These are phyloP conservation scores for Crepidotus variabilis DNA, from an alignment of 768 basidiomycete species.

Conservation along the genomic window DNA sequence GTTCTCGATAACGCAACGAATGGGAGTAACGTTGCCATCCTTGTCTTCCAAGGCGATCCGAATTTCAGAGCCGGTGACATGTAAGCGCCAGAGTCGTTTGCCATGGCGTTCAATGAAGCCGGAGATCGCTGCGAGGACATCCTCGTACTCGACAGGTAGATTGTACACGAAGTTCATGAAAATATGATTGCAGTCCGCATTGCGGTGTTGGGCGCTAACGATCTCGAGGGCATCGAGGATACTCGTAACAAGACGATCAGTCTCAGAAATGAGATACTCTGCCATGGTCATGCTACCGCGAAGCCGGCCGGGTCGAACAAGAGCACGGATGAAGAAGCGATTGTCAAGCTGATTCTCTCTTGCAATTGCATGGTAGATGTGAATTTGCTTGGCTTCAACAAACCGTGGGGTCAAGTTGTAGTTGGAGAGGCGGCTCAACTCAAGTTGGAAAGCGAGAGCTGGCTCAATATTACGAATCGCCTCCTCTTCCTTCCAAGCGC, in stretches of 20 bases:
- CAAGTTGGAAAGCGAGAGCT: constrained; percentile 95
- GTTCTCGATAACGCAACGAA: constrained; percentile 98
- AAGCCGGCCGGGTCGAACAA: constrained; percentile 93
- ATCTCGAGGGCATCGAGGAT: constrained; percentile 95
- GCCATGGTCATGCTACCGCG: constrained; percentile 89
- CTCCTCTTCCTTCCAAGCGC: constrained; percentile 87
- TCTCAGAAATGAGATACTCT: constrained; percentile 98
- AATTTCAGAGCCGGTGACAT: constrained; percentile 97
- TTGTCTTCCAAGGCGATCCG: constrained; percentile 91
- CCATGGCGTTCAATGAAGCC: constrained; percentile 99
- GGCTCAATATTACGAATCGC: constrained; percentile 98
- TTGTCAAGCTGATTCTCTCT: constrained; percentile 97
- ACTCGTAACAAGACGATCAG: constrained; percentile 91
- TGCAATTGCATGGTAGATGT: constrained; percentile 95
- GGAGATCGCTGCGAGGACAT: constrained; percentile 94
- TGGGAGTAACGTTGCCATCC: constrained; percentile 92
- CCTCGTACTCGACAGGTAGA: constrained; percentile 91
- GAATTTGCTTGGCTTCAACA: constrained; percentile 95
- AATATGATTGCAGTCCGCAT: constrained; percentile 97
- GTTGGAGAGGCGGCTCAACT: constrained; percentile 93
- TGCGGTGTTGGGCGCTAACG: constrained; percentile 83
- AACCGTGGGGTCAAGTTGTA: constrained; percentile 97
- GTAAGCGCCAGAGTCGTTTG: constrained; percentile 95
- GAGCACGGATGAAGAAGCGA: constrained; percentile 95
- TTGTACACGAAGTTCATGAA: constrained; percentile 99